These are phyloP conservation scores for Aurantiochytrium sp. DNA, from an alignment of 108 stramenopile genomes.

Conservation along the genomic window DNA sequence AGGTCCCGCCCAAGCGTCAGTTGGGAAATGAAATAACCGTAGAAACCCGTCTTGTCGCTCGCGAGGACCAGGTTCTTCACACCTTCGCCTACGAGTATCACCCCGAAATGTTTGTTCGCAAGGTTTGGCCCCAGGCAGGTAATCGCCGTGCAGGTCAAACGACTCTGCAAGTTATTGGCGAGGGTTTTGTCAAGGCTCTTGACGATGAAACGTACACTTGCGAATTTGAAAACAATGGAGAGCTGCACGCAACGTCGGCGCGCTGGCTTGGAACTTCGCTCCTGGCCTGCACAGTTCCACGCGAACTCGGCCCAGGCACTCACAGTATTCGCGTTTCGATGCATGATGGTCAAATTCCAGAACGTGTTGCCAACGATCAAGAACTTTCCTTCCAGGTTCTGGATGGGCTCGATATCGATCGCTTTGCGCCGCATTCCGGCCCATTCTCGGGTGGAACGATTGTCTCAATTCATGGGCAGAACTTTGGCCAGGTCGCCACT, in stretches of 20 bases:
- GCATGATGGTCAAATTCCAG: not conserved
- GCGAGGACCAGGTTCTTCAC: not conserved
- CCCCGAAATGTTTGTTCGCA: not conserved
- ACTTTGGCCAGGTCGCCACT: not conserved
- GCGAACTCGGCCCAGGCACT: not conserved
- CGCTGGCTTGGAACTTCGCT: not conserved
- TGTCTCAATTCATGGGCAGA: conserved; percentile 19
- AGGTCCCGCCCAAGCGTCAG: not conserved
- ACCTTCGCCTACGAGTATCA: not conserved
- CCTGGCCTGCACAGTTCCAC: not conserved
- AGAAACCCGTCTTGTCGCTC: not conserved
- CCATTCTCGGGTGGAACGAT: conserved; percentile 25
- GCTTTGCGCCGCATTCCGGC: conserved; percentile 17
- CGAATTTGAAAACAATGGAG: not conserved
- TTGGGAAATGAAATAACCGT: not conserved
- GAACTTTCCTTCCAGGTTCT: not conserved
- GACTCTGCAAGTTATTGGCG: too few species aligned
- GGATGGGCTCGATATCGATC: not conserved
- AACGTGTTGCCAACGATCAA: too few species aligned
- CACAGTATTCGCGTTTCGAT: not conserved
- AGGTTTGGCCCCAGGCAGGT: not conserved
- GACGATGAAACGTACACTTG: too few species aligned
- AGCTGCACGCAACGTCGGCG: not conserved
- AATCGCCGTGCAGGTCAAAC: not conserved
- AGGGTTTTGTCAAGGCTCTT: too few species aligned